phyloP scores from a whole-genome alignment of 129 eudicot genomes.

The Helianthus tuberosus region DNA sequence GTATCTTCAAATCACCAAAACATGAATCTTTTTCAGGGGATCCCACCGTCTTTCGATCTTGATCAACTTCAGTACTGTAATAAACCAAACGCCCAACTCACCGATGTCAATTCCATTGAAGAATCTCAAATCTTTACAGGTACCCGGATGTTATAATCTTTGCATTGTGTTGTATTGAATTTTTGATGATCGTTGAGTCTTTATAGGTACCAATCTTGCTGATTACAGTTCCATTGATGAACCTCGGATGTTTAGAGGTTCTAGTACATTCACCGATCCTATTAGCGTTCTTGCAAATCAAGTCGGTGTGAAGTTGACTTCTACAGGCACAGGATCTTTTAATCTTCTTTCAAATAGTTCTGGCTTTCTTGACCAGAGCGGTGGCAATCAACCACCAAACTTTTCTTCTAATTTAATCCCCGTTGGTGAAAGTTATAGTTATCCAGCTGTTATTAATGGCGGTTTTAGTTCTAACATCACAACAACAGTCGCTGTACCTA shows the following conservation, averaged over 20 bases:
- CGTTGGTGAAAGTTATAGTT: constrained; percentile 37
- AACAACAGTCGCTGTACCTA: constrained; percentile 40
- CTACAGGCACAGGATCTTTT: constrained; percentile 53
- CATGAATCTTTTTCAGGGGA: constrained; percentile 57
- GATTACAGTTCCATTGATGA: constrained; percentile 44
- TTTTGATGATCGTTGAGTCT: constrained; percentile 25
- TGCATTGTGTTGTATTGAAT: background rate
- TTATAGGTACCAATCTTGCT: constrained; percentile 28
- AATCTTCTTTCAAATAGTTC: constrained; percentile 37
- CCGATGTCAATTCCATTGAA: constrained; percentile 44
- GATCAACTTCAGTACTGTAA: constrained; percentile 48
- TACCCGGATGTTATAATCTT: constrained; percentile 39
- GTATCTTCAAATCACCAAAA: constrained; percentile 49
- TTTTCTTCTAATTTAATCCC: constrained; percentile 46
- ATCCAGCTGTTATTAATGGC: constrained; percentile 32
- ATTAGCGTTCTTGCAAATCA: constrained; percentile 41
- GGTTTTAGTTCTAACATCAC: constrained; percentile 45
- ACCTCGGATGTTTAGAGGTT: constrained; percentile 36
- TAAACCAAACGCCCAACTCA: constrained; percentile 33
- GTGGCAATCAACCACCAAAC: constrained; percentile 40
- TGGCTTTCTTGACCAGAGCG: constrained; percentile 46
- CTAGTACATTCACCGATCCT: constrained; percentile 42
- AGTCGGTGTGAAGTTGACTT: constrained; percentile 39
- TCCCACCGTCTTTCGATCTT: constrained; percentile 59
- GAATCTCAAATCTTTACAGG: constrained; percentile 43